Evolutionary conservation across 306 rosid species (phyloP).

Genomic region (Lupinus albus): DNA sequence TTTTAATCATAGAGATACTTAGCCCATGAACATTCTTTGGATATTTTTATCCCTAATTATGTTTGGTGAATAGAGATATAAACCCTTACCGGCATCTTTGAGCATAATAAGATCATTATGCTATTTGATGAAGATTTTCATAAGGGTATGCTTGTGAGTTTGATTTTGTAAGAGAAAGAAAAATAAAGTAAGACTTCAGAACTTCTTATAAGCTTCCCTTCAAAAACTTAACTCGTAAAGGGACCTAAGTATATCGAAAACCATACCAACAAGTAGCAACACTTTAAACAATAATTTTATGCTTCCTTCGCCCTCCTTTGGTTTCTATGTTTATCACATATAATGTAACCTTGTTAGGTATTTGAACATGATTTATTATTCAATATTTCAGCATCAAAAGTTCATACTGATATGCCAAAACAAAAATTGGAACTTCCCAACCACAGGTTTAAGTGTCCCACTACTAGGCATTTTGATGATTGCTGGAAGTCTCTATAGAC

Average conservation of each 20-base stretch:
- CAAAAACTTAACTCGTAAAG: too few relatives aligned
- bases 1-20: not conserved
- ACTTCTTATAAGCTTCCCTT: too few relatives aligned
- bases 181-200: too few relatives aligned
- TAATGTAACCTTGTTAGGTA: constrained; percentile 51
- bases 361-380: not conserved
- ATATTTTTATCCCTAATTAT: not conserved
- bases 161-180: too few relatives aligned
- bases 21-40: not conserved
- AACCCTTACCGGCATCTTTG: not conserved
- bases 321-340: not conserved
- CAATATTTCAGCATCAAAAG: not conserved
- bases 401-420: not conserved
- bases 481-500: not conserved
- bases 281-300: not conserved
- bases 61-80: not conserved
- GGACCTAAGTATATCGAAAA: too few relatives aligned
- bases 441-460: constrained; percentile 41
- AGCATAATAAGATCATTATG: not conserved
- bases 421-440: not conserved
- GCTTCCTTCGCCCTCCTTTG: constrained; percentile 25
- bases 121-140: constrained; percentile 26
- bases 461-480: constrained; percentile 20
- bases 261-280: constrained; percentile 19
- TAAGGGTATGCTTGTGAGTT: too few relatives aligned